Evolutionary conservation across 352 stramenopile species (phyloP).

Genomic region (Pythium phragmiticola): DNA sequence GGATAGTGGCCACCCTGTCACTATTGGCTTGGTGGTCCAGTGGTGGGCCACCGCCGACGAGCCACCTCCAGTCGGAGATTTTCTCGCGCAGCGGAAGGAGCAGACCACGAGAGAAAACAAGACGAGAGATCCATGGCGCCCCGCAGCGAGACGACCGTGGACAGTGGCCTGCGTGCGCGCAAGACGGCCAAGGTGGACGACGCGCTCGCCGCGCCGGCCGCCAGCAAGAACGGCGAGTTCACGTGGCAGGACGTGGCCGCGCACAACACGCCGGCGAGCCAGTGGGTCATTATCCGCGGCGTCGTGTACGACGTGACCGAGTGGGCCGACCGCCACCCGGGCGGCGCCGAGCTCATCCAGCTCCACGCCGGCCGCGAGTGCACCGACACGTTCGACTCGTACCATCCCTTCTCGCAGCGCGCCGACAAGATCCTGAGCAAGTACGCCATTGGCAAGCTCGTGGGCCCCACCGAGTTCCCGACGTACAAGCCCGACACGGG

Average conservation of each 20-base stretch:
- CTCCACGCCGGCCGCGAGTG: constrained; percentile 81
- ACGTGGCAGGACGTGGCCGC: constrained; percentile 95
- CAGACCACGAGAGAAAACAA: constrained; percentile 13
- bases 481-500: constrained; percentile 89
- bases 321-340: constrained; percentile 83
- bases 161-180: constrained; percentile 54
- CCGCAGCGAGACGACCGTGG: constrained; percentile 20
- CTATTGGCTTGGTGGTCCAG: constrained; percentile 16
- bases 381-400: constrained; percentile 90
- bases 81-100: background rate
- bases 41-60: background rate
- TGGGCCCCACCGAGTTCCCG: constrained; percentile 82
- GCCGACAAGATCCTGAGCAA: constrained; percentile 82
- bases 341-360: constrained; percentile 77
- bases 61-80: constrained; percentile 20
- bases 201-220: constrained; percentile 5
- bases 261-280: constrained; percentile 94
- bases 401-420: constrained; percentile 86
- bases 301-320: constrained; percentile 93
- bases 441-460: constrained; percentile 83
- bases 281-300: constrained; percentile 95
- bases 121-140: constrained; percentile 17
- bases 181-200: constrained; percentile 27
- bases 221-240: constrained; percentile 48
- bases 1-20: constrained; percentile 6